Base-by-base conservation (phyloP, 805 yeast species). In the Nakazawaea pomicola region DNA sequence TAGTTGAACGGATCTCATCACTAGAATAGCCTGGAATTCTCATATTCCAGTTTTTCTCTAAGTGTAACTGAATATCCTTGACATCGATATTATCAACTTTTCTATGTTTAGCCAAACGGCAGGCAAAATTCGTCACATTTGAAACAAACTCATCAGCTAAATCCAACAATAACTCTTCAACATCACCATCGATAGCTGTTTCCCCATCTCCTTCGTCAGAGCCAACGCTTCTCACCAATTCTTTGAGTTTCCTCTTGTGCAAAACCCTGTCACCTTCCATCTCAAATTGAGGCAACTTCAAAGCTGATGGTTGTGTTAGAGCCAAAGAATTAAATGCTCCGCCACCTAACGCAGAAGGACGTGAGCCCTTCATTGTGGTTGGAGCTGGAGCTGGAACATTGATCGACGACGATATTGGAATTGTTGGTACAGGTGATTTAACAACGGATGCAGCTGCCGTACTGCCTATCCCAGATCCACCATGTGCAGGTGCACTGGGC, bases 121-220 rank as follows among this genome's bases (percentile, higher is more conserved):
- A 91, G 1, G 98, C 96, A 66, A 93, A 93, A 2, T 88, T 71
- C 0, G 97, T 89, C 2, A 95, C 96, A 36, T 86, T 81, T 6
- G 84, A 76, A 12, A 93, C 93, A 56, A 93, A 93, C 56, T 93
- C 98, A 61, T 93, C 99, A 0, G 99, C 97, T 36, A 93, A 65
- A 60, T 93, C 99, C 33, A 93, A 68, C 27, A 93, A 64, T 29
- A 93, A 65, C 51, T 91, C 98, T 60, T 90, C 96, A 14, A 88
- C 95, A 61, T 93, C 97, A 20, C 97, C 98, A 60, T 91, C 99
- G 43, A 93, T 84, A 4, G 74, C 73, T 5, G 95, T 80, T 53
- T 89, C 95, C 14, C 91, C 84, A 56, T 91, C 97, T 31, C 95
- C 96, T 58, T 83, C 93, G 57, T 84, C 91, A 2, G 81, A 76